Base-by-base conservation (phyloP, 2,329 filamentous ascomycete species). In the Neonectria sp. region DNA sequence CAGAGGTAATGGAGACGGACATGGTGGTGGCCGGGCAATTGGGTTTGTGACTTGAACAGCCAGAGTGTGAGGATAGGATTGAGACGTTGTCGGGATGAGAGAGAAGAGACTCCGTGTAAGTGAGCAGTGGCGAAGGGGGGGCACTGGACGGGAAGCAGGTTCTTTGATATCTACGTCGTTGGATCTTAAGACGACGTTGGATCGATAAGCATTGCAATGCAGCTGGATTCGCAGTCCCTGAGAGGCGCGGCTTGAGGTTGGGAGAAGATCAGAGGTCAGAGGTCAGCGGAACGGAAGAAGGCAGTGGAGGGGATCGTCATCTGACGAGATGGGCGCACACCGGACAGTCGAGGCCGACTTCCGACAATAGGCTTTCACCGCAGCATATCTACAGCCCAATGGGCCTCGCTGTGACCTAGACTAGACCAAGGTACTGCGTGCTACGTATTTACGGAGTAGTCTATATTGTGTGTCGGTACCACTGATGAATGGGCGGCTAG, bases 1-100 rank as follows among this genome's bases (percentile, higher is more conserved):
- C 67, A 48, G 77, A 73, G 17, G 76, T 73, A 63, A 77, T 58
- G 12, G 77, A 71, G 62, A 72, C 61, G 51, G 76, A 76, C 77
- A 79, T 79, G 66, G 55, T 59, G 27, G 43, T 15, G 24, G 29
- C 13, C 11, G 12, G 31, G 46, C 21, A 40, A 17, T 48, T 17
- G 49, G 45, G 6, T n/a, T 48, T 48, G 25, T 25, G 21, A 33
- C 8, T 60, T 56, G 46, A 48, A 65, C 57, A 65, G 67, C 72
- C 68, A 74, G 61, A 67, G 68, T 67, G 62, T 66, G 58, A 61
- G 49, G 52, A 43, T 59, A 13, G 37, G 57, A 49, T 55, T 46
- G 43, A 31, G 17, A 49, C 49, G 3, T 25, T 21, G 24, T 6
- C 7, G 31, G 3, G 11, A n/a, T 21, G 49, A 5, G 33, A 29